Conservation (phyloP, 495 filamentous ascomycete species). For the Coniosporium apollinis region DNA sequence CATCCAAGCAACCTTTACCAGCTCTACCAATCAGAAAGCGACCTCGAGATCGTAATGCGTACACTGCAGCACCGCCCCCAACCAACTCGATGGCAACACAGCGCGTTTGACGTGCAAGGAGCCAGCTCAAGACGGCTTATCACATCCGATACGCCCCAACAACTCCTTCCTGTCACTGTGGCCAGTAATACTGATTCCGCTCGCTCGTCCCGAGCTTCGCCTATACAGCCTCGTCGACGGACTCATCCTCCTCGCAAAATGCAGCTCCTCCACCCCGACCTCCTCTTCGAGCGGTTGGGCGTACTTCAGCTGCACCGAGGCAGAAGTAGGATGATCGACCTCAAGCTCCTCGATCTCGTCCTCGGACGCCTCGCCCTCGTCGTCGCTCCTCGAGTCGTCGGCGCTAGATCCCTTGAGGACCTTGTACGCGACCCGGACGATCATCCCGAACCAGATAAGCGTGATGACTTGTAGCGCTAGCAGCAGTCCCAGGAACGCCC, state of each 20-base stretch:
- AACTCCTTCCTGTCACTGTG: constrained; percentile 23
- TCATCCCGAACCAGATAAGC: constrained; percentile 81
- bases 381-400: constrained; percentile 77
- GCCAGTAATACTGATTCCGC: constrained; percentile 19
- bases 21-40: too few relatives aligned
- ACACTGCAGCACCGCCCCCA: background rate
- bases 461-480: constrained; percentile 65
- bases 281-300: constrained; percentile 35
- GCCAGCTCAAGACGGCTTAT: constrained; percentile 14
- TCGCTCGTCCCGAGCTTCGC: constrained; percentile 7
- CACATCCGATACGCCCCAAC: constrained; percentile 21
- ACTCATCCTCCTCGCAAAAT: constrained; percentile 9
- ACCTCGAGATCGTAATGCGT: too few relatives aligned
- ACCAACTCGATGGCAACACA: background rate
- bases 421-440: constrained; percentile 57
- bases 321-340: too few relatives aligned
- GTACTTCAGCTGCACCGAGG: constrained; percentile 26
- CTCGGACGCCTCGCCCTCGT: constrained; percentile 48
- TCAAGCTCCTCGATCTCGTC: constrained; percentile 5
- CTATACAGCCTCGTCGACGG: constrained; percentile 2
- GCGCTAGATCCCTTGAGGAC: constrained; percentile 62
- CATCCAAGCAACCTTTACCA: too few relatives aligned
- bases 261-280: constrained; percentile 39
- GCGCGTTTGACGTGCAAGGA: background rate
- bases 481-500: constrained; percentile 57